A percentile compares a stretch with the other conserved stretches of the same genome.
Conservation (phyloP, 345 rosid genomes). For the Populus pruinosa region DNA sequence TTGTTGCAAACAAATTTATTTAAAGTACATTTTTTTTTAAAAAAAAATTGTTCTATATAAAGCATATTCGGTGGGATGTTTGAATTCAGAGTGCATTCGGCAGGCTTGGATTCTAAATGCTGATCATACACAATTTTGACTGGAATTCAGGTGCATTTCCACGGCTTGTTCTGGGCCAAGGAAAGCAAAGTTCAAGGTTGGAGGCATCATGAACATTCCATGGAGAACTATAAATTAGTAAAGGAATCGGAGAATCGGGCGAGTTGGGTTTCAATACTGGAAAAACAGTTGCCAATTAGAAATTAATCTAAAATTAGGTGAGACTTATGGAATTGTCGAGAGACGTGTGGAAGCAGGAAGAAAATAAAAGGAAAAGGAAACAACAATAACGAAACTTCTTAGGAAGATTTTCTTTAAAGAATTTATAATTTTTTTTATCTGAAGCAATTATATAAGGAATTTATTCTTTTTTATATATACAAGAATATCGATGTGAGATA, state of each 20-base stretch:
- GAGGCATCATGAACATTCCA: neutral
- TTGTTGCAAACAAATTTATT: neutral
- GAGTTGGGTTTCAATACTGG: neutral
- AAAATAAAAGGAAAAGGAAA: neutral
- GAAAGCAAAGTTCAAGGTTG: neutral
- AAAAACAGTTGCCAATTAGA: neutral
- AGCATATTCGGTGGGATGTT: neutral
- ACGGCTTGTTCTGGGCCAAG: neutral
- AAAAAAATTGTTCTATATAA: neutral
- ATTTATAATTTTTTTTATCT: too few relatives aligned
- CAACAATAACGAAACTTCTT: neutral
- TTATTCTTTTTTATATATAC: too few relatives aligned
- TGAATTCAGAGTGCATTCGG: neutral
- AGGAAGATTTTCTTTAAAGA: too few relatives aligned
- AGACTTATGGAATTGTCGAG: neutral
- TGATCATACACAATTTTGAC: neutral
- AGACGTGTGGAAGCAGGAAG: neutral
- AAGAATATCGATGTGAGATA: too few relatives aligned
- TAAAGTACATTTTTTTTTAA: fast-evolving
- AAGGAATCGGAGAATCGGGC: neutral
- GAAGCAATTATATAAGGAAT: too few relatives aligned
- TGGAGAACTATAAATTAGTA: neutral
- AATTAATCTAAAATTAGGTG: neutral
- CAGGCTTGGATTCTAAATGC: neutral
- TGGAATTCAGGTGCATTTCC: neutral